A percentile compares a stretch with the other conserved stretches of the same genome.
Evolutionary conservation across 805 yeast species (phyloP).

Genomic region (Hanseniaspora clermontiae): DNA sequence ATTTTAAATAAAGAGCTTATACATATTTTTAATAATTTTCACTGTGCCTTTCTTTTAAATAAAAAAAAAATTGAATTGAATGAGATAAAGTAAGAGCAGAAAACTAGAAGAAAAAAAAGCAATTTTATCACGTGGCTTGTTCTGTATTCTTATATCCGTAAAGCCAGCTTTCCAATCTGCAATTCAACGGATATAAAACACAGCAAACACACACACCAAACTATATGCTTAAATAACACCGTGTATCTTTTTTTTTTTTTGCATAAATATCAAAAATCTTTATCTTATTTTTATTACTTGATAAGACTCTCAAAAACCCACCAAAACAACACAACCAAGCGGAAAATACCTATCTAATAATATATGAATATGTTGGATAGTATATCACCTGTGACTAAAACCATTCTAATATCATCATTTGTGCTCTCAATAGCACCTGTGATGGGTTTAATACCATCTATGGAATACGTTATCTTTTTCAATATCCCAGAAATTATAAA

Average conservation of each 20-base stretch:
- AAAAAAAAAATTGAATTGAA: background rate
- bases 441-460: background rate
- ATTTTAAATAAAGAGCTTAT: no score
- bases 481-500: background rate
- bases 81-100: background rate
- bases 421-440: background rate
- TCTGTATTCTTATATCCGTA: background rate
- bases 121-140: background rate
- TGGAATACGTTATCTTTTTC: background rate
- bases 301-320: no score
- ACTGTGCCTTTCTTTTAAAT: background rate
- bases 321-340: no score
- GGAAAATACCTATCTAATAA: no score
- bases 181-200: no score
- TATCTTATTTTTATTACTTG: no score
- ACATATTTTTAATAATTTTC: no score
- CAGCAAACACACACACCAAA: background rate
- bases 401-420: conserved; percentile 33
- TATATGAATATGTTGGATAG: conserved; percentile 28
- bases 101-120: background rate
- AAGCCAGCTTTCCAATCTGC: background rate
- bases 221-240: background rate
- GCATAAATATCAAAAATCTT: no score
- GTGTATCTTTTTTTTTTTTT: background rate
- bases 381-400: conserved; percentile 25